Evolutionary conservation across 2,329 filamentous ascomycete species (phyloP), one percentile per base, ranked within the genome.

Genomic region (Neoascochyta sp.): DNA sequence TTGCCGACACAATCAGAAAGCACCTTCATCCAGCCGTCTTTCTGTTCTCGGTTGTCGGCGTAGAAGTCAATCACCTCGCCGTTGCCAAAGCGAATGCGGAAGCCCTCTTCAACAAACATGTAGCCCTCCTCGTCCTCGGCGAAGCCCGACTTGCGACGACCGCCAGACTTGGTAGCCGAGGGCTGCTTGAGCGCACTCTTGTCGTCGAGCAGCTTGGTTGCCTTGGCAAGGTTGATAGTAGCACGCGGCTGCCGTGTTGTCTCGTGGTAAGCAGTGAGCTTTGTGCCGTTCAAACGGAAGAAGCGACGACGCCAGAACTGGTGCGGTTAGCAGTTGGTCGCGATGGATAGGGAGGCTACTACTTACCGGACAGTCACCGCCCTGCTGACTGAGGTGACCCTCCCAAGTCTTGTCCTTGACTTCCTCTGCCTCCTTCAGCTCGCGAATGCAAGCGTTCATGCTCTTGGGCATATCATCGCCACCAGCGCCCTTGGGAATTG

Each of bases 391-490:
- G 37, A 98, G 70, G 54, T 84, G 81, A 16, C 92, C 90, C 63
- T 98, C 90, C 73, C 78, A 94, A 50, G 80, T 83, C 41, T 83
- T 80, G 27, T 82, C 74, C 41, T 84, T 76, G 40, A 85, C 75
- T 60, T 85, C 83, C 60, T 95, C 88, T 2, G 90, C 88, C 29
- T 90, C 86, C 64, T 84, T 86, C 67, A 98, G 80, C 68, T 96
- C 92, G 11, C 92, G 78, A 49, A 96, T 84, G 62, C 88, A 95
- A 23, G 86, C 85, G 64, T 92, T 94, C 89, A 98, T 95, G 70
- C 89, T 95, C 80, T 96, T 96, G 32, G 92, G 92, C 87, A 98
- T 95, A 48, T 96, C 90, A 10, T 95, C 89, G 44, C 96, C 92
- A 27, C 80, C 80, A 16, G 81, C 75, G 24, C 83, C 84, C 69